phyloP scores from a whole-genome alignment of 139 green algal species.

The Chlorella vulgaris region DNA sequence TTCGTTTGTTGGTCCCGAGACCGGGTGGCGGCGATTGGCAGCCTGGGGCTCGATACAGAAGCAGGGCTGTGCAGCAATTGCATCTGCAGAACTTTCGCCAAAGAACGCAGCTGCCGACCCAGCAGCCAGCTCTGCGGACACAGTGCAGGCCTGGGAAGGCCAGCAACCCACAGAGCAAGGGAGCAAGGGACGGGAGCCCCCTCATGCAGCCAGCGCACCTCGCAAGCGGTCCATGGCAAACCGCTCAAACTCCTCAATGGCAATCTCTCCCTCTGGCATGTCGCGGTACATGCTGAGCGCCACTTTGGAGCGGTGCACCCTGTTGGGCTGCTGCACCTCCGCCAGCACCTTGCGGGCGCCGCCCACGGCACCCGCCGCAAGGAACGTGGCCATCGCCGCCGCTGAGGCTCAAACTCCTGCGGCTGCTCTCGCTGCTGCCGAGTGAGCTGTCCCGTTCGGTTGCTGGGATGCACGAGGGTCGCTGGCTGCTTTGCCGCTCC shows the following conservation, averaged over 20 bases:
- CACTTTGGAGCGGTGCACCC: conserved; percentile 2
- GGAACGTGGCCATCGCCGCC: conserved; percentile 19
- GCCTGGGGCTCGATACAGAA: too few relatives aligned
- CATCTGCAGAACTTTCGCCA: too few relatives aligned
- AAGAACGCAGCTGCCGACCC: too few relatives aligned
- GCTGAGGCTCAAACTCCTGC: background rate
- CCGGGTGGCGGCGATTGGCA: too few relatives aligned
- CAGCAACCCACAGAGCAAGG: too few relatives aligned
- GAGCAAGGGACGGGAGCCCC: too few relatives aligned
- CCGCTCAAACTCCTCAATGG: conserved; percentile 93
- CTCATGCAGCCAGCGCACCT: conserved; percentile 55
- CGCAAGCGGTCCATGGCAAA: conserved; percentile 86
- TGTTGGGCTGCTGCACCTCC: conserved; percentile 4
- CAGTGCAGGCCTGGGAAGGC: too few relatives aligned
- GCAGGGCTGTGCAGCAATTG: too few relatives aligned
- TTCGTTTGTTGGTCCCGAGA: too few relatives aligned
- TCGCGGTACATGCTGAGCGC: conserved; percentile 76
- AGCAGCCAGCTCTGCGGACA: too few relatives aligned
- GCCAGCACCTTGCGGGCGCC: background rate
- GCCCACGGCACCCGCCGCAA: conserved; percentile 7
- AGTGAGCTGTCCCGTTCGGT: background rate
- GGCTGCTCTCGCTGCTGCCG: background rate
- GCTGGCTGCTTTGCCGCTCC: too few relatives aligned
- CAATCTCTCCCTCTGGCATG: conserved; percentile 72
- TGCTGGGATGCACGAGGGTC: too few relatives aligned